Evolutionary conservation across 129 eudicot species (phyloP).

Genomic region (Pseudognaphalium luteoalbum): DNA sequence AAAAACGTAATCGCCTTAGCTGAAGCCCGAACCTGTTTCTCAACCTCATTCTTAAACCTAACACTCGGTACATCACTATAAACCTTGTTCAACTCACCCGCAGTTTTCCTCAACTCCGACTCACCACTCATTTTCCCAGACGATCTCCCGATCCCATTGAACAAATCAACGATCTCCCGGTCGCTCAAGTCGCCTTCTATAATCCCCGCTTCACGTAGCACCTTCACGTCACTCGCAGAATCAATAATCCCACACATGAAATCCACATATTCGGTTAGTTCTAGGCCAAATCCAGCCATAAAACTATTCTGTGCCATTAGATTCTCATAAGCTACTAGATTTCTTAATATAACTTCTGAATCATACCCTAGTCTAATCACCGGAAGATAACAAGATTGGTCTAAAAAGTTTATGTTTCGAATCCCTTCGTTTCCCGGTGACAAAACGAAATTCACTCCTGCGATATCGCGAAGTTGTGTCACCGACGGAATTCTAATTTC

Average conservation of each 20-base stretch:
- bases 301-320: constrained; percentile 32
- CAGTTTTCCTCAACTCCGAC: constrained; percentile 22
- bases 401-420: constrained; percentile 22
- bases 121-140: constrained; percentile 21
- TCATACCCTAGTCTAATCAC: constrained; percentile 20
- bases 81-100: constrained; percentile 22
- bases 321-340: constrained; percentile 43
- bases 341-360: constrained; percentile 51
- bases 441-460: constrained; percentile 35
- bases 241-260: constrained; percentile 64
- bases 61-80: constrained; percentile 18
- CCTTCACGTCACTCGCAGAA: constrained; percentile 34
- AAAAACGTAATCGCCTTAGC: constrained; percentile 33
- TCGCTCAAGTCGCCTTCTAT: constrained; percentile 34
- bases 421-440: constrained; percentile 25
- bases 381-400: constrained; percentile 38
- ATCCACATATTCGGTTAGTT: constrained; percentile 43
- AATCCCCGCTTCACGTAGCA: constrained; percentile 33
- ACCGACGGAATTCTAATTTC: constrained; percentile 61
- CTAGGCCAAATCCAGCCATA: constrained; percentile 23
- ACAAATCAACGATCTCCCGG: constrained; percentile 40
- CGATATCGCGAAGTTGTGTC: constrained; percentile 27
- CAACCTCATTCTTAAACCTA: constrained; percentile 17
- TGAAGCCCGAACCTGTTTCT: constrained; percentile 31
- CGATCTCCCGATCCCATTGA: constrained; percentile 56